Base-by-base conservation (phyloP, 2,329 filamentous ascomycete species). In the Cercospora zeina region DNA sequence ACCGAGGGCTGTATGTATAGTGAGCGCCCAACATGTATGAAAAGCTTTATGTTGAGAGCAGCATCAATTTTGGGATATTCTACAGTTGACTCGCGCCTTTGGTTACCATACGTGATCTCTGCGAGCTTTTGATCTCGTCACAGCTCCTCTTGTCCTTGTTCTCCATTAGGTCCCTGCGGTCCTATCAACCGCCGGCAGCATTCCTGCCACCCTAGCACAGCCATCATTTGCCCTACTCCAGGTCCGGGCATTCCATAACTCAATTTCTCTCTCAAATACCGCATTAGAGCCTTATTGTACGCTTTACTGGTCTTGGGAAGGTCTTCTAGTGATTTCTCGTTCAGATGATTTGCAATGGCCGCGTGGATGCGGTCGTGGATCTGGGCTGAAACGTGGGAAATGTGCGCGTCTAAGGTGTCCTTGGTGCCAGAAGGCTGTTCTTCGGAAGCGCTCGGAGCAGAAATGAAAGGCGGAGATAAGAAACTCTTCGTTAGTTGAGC, bases 231-330 rank as follows among this genome's bases (percentile, higher is more conserved):
- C 0, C 80, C 79, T 9, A 84, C 79, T 14, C 79, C 77, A 1
- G 85, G 84, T 0, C 85, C 85, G 9, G 80, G 77, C 19, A 75
- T 75, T 1, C 82, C 83, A 42, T 78, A 82, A 2, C 79, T 77
- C 24, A 88, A 65, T 1, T 82, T 83, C 79, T 83, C 83, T 56
- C 85, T 79, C 58, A 88, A 73, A 68, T 83, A 85, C 60, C 80
- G 74, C 73, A 85, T 82, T 4, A 86, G 72, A n/a, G 66, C 67
- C 54, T 73, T 75, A 58, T 71, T 72, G 60, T 66, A 69, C 8
- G 65, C 62, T 49, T 70, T 69, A 47, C 66, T 67, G 6, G 56
- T 54, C 42, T 64, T 45, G 50, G 55, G 50, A 6, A 63, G 11
- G 4, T 49, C 51, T 10, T 53, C 62, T 42, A 56, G 47, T 13